Evolutionary conservation across 805 yeast species (phyloP), one percentile per base, ranked within the genome.

Genomic region (Clavispora carvajalis): DNA sequence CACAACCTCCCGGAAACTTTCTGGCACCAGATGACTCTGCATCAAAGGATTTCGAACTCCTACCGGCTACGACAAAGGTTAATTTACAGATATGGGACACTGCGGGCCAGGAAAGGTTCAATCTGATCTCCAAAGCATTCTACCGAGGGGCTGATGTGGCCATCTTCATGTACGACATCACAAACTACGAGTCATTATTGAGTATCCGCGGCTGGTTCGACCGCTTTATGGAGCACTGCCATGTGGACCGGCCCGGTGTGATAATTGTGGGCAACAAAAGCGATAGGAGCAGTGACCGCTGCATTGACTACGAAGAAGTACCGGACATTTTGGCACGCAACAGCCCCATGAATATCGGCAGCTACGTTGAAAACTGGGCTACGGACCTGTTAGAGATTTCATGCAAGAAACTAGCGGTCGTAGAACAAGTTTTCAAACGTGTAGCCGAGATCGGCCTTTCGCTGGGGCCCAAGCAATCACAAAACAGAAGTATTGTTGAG

Each of bases 61-160:
- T 23, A 15, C 30, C 29, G 22, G 44, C 49, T 30, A n/a, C 33
- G 12, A 19, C 11, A 17, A 47, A 48, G 24, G 69, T 71, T 16
- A 62, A 62, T 37, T 60, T 80, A 28, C 87, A 80, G 56, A 71
- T 80, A 8, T 80, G 78, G 72, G 74, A 69, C 49, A 69, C 74
- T 8, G 74, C 74, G 1, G 74, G 74, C 11, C 74, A 69, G 51
- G 74, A 69, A 47, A 51, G 74, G 35, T 69, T 68, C 54, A 67
- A 69, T 43, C 71, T 77, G 38, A 72, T 75, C 22, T 66, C 75
- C 9, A 73, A 70, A 52, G 76, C 80, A 4, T 77, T 77, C 48
- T 77, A 77, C 55, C 58, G 83, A 29, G 83, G 83, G 7, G 69
- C 81, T 0, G 82, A 77, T 49, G 74, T 76, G 15, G 78, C 71